Percentiles rank a stretch among this genome's conserved stretches.
Conservation (phyloP, 257 asterid species). For the Craterostigma plantagineum region DNA sequence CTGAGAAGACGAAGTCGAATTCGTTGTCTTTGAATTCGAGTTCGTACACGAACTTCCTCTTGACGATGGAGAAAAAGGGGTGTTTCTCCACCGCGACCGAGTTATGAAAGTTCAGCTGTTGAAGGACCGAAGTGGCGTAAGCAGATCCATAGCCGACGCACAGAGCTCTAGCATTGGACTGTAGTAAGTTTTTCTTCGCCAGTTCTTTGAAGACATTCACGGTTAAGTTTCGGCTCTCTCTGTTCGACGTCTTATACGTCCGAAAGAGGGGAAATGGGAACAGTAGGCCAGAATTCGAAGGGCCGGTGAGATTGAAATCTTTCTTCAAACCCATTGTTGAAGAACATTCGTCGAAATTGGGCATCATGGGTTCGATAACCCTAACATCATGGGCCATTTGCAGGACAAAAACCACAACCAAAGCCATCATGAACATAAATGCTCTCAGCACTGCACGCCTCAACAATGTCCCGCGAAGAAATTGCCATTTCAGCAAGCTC, state of each 20-base stretch:
- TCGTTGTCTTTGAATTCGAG: slow-evolving; percentile 36
- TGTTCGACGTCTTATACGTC: slow-evolving; percentile 8
- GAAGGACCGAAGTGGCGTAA: slow-evolving; percentile 33
- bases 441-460: slow-evolving; percentile 41
- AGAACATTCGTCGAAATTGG: slow-evolving; percentile 30
- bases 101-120: slow-evolving; percentile 38
- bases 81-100: slow-evolving; percentile 37
- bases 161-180: slow-evolving; percentile 35
- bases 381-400: slow-evolving; percentile 32
- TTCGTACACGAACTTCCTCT: slow-evolving; percentile 59
- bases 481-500: slow-evolving; percentile 31
- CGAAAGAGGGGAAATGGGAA: slow-evolving; percentile 13
- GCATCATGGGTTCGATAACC: slow-evolving; percentile 16
- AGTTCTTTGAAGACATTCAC: slow-evolving; percentile 33
- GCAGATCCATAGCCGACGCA: slow-evolving; percentile 59
- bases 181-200: slow-evolving; percentile 41
- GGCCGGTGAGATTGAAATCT: slow-evolving; percentile 15
- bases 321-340: slow-evolving; percentile 19
- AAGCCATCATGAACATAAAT: slow-evolving; percentile 30
- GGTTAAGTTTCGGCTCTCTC: slow-evolving; percentile 25
- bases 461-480: slow-evolving; percentile 29
- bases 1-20: slow-evolving; percentile 65
- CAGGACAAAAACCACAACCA: slow-evolving; percentile 27
- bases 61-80: slow-evolving; percentile 57
- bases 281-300: slow-evolving; percentile 12